phyloP scores from a whole-genome alignment of 169 alveolate species.

The Theileria orientalis region DNA sequence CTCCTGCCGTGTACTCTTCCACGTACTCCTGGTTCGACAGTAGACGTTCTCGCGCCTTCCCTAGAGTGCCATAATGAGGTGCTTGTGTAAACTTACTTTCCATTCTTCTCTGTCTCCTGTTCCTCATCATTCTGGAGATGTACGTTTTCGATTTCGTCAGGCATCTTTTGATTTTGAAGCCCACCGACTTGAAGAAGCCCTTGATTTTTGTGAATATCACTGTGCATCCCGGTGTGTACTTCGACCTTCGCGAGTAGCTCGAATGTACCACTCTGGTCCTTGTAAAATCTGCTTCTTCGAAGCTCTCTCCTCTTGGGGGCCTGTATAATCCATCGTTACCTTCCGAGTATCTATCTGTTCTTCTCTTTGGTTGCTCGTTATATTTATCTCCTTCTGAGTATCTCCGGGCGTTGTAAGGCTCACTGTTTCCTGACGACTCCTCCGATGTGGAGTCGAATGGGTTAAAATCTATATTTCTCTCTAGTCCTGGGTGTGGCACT shows the following conservation, averaged over 20 bases:
- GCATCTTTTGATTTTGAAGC: neutral
- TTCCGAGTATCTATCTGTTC: neutral
- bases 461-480: conserved; percentile 13
- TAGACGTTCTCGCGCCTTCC: neutral
- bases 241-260: no score
- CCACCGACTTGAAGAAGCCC: neutral
- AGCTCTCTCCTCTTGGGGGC: neutral
- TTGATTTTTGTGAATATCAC: neutral
- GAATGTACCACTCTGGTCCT: no score
- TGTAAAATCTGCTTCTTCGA: neutral
- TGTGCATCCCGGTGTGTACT: no score
- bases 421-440: neutral
- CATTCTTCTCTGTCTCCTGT: neutral
- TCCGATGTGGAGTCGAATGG: conserved; percentile 9
- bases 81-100: neutral
- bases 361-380: no score
- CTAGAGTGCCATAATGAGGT: neutral
- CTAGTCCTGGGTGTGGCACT: conserved; percentile 9
- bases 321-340: neutral
- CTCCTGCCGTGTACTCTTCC: neutral
- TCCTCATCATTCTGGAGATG: neutral
- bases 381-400: neutral
- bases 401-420: neutral
- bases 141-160: neutral
- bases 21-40: neutral